Evolutionary conservation across 2,329 filamentous ascomycete genomes (phyloP).

Genomic region (Epichloe sibirici): DNA sequence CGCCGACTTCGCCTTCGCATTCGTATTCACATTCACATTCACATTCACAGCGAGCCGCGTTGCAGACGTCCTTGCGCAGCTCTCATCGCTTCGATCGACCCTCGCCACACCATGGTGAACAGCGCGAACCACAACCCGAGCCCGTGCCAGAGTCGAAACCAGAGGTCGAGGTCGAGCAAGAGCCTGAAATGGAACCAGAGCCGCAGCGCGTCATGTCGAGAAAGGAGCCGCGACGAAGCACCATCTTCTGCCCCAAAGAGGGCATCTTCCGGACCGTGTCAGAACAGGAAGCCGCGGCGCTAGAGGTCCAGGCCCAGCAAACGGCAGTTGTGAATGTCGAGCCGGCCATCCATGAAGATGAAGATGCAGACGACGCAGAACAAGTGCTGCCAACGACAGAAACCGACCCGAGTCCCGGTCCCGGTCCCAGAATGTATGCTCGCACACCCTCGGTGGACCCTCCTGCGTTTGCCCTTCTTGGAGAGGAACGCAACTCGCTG

Average conservation of each 20-base stretch:
- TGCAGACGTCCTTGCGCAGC: background rate
- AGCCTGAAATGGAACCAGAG: slow-evolving; percentile 12
- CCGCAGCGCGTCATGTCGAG: slow-evolving; percentile 16
- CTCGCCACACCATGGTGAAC: background rate
- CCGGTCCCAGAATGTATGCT: slow-evolving; percentile 32
- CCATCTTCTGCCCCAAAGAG: slow-evolving; percentile 48
- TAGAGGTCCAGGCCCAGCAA: slow-evolving; percentile 23
- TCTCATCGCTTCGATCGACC: background rate
- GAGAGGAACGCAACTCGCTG: slow-evolving; percentile 43
- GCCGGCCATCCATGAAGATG: slow-evolving; percentile 1
- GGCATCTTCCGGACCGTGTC: slow-evolving; percentile 52
- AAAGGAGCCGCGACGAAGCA: slow-evolving; percentile 34
- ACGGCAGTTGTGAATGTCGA: slow-evolving; percentile 7
- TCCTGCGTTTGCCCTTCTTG: slow-evolving; percentile 42
- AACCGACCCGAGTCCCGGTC: slow-evolving; percentile 17
- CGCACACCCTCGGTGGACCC: slow-evolving; percentile 52
- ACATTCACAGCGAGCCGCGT: slow-evolving; percentile 10
- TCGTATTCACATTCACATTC: slow-evolving; percentile 17
- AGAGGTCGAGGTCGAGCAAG: slow-evolving; percentile 1
- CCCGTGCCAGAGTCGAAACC: background rate
- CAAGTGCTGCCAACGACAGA: slow-evolving; percentile 13
- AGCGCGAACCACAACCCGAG: background rate
- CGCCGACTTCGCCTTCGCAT: slow-evolving; percentile 22
- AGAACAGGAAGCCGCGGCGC: slow-evolving; percentile 35
- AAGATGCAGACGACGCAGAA: slow-evolving; percentile 9